These are phyloP conservation scores for Naganishia onofrii DNA, from an alignment of 768 basidiomycete species.

Conservation along the genomic window DNA sequence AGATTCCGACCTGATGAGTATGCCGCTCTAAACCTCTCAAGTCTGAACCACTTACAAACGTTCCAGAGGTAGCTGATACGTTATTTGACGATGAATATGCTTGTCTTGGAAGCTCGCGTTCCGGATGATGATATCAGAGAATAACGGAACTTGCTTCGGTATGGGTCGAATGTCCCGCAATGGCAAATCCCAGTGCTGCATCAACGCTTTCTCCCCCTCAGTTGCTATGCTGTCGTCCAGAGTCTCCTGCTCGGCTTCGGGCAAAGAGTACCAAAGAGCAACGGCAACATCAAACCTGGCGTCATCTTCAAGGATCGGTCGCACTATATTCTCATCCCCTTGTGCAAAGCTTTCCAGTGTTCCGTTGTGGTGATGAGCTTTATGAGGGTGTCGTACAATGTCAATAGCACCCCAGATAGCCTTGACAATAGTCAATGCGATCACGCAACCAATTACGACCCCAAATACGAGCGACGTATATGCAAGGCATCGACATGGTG, in stretches of 20 bases:
- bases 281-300: conserved; percentile 11
- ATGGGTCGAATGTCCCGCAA: conserved; percentile 1
- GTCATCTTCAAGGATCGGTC: background rate
- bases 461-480: conserved; percentile 1
- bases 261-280: conserved; percentile 5
- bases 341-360: background rate
- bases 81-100: conserved; percentile 4
- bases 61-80: conserved; percentile 7
- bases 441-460: conserved; percentile 2
- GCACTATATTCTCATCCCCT: background rate
- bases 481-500: background rate
- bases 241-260: background rate
- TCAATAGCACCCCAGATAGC: background rate
- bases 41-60: background rate
- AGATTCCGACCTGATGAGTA: background rate
- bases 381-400: conserved; percentile 2
- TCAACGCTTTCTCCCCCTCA: background rate
- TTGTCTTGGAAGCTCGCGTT: conserved; percentile 6
- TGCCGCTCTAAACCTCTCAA: too few relatives aligned
- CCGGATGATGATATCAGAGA: conserved; percentile 7
- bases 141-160: conserved; percentile 5
- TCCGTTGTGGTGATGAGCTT: background rate
- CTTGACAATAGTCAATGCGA: background rate
- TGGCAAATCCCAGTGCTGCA: background rate
- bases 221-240: background rate